Conservation (phyloP, 2,329 filamentous ascomycete genomes). For the Fusarium bactridioides region DNA sequence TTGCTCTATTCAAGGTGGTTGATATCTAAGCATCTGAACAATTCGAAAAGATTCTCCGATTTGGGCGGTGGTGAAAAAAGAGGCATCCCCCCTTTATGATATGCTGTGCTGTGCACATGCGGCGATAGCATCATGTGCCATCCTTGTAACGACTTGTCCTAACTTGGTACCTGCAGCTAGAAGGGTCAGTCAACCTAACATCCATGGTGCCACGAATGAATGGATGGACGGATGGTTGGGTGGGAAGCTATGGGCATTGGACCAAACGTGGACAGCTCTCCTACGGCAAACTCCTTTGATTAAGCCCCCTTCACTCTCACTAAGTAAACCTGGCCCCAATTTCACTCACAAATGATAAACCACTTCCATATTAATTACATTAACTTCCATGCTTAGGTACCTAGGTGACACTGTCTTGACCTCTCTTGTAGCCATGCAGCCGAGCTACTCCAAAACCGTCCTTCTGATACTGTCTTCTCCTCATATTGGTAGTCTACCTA, state of each 20-base stretch:
- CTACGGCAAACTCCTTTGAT: neutral
- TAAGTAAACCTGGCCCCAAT: neutral
- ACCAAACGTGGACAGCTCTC: constrained; percentile 6
- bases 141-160: constrained; percentile 26
- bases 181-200: constrained; percentile 10
- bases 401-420: constrained; percentile 8
- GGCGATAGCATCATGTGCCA: constrained; percentile 19
- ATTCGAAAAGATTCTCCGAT: neutral
- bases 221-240: neutral
- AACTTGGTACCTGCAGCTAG: constrained; percentile 36
- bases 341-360: constrained; percentile 23
- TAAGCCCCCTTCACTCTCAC: neutral
- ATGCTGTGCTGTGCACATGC: neutral
- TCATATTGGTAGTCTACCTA: neutral
- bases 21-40: neutral
- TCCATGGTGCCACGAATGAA: constrained; percentile 24
- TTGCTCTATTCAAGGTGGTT: neutral
- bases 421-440: constrained; percentile 17
- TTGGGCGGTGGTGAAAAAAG: neutral
- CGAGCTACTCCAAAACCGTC: constrained; percentile 13
- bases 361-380: neutral
- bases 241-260: constrained; percentile 9
- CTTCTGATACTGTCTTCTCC: constrained; percentile 14
- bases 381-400: neutral
- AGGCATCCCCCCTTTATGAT: neutral